Base-by-base conservation (phyloP, 192 early-diverging fungal species). In the Martensiomyces pterosporus region DNA sequence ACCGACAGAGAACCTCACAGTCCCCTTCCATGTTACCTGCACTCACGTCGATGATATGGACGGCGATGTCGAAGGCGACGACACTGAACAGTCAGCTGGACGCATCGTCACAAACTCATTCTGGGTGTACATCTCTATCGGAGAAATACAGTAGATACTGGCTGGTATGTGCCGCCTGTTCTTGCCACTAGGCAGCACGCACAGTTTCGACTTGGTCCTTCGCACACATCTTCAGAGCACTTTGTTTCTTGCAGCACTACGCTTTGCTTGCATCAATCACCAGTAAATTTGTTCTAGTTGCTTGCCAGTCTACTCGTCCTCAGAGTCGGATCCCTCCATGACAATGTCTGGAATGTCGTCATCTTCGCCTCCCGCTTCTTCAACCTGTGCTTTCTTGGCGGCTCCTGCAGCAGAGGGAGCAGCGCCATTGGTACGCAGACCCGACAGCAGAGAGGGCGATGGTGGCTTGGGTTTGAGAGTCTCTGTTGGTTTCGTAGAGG, bases 261-360 rank as follows among this genome's bases (percentile, higher is more conserved):
- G n/a, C n/a, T n/a, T n/a, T n/a, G n/a, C n/a, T n/a, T n/a, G n/a
- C n/a, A n/a, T n/a, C n/a, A n/a, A n/a, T n/a, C n/a, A n/a, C n/a
- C n/a, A 32, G 12, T 8, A 32, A 32, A 8, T 32, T 12, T 32
- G 6, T 8, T 32, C 29, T 32, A 32, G 29, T 32, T n/a, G n/a
- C n/a, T n/a, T n/a, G n/a, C n/a, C n/a, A 9, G 6, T 34, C 36
- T 65, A 49, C 9, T 72, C 69, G 26, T 65, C 61, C 24, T 64
- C 69, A 40, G 69, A 73, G 42, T 73, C 68, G 5, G 68, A 71
- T 27, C 53, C 69, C 21, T 73, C 69, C 69, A 73, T 73, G 1
- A 73, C 69, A 19, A 73, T 73, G 36, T 73, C 69, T 1, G 69
- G 69, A 19, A 73, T 65, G 14, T 53, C 61, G n/a, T 70, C 60